phyloP scores from a whole-genome alignment of 2,329 filamentous ascomycete species.

The Phaeosphaeria sp. region DNA sequence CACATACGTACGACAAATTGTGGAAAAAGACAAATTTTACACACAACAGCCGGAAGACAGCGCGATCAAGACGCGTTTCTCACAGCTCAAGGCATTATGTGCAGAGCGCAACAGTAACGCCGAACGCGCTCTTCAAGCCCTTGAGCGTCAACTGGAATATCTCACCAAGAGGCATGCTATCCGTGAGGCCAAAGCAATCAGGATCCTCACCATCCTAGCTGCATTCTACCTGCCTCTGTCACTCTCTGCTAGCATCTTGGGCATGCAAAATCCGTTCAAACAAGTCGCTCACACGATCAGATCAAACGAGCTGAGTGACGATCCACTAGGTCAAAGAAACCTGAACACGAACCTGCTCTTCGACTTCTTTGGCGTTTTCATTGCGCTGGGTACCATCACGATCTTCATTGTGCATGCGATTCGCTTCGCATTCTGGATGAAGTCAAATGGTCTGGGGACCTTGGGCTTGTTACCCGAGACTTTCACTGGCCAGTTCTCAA shows the following conservation, averaged over 20 bases:
- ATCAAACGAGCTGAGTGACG: background rate
- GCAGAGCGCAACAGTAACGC: background rate
- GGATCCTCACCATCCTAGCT: conserved; percentile 4
- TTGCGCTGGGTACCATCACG: conserved; percentile 2
- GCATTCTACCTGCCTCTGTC: conserved; percentile 1
- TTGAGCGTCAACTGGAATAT: conserved; percentile 1
- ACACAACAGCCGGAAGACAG: background rate
- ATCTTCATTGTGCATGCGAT: conserved; percentile 7
- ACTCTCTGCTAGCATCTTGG: background rate
- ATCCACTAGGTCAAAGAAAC: background rate
- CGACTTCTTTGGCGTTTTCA: conserved; percentile 7
- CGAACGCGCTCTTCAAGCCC: background rate
- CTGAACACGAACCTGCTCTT: conserved; percentile 5
- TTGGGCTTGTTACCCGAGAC: conserved; percentile 1
- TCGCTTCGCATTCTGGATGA: conserved; percentile 3
- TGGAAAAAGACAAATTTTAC: background rate
- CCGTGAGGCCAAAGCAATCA: conserved; percentile 2
- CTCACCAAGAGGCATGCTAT: conserved; percentile 3
- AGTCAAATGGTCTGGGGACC: conserved; percentile 1
- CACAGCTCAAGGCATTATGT: conserved; percentile 1
- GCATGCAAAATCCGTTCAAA: conserved; percentile 5
- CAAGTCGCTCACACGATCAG: background rate
- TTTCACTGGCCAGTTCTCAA: conserved; percentile 2
- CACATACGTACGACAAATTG: background rate
- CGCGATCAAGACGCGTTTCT: background rate